phyloP scores from a whole-genome alignment of 176 grass and related monocot genomes.

The Avena eriantha region DNA sequence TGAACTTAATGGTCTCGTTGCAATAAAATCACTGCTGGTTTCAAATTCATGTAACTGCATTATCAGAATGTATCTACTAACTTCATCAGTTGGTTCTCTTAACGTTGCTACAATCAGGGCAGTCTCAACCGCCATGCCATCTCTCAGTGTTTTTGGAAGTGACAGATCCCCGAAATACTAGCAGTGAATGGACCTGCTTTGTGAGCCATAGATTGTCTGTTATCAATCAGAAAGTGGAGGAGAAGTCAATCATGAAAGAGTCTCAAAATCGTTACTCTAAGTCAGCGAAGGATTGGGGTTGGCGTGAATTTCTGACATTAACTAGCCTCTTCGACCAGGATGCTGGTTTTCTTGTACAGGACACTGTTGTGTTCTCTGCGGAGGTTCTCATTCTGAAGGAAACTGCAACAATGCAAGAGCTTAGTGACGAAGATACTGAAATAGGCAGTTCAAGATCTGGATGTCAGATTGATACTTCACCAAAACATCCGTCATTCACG shows the following conservation, averaged over 20 bases:
- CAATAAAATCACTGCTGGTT: constrained; percentile 33
- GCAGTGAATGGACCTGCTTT: constrained; percentile 95
- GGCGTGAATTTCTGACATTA: constrained; percentile 95
- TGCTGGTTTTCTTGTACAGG: constrained; percentile 88
- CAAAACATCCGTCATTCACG: constrained; percentile 67
- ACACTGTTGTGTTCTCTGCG: constrained; percentile 86
- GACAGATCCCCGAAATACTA: constrained; percentile 74
- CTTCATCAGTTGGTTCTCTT: constrained; percentile 42
- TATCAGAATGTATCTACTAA: constrained; percentile 39
- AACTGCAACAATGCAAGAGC: constrained; percentile 73
- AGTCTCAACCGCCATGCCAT: constrained; percentile 96
- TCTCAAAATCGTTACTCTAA: constrained; percentile 99
- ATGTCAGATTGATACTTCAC: constrained; percentile 63
- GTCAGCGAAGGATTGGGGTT: constrained; percentile 96
- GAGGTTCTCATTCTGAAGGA: constrained; percentile 97
- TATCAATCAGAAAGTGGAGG: constrained; percentile 89
- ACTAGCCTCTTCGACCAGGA: constrained; percentile 96
- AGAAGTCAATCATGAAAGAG: constrained; percentile 87
- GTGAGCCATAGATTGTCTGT: constrained; percentile 94
- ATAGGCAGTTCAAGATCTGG: constrained; percentile 48
- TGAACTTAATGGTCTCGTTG: constrained; percentile 19
- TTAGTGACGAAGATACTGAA: constrained; percentile 60
- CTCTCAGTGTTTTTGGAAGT: constrained; percentile 98
- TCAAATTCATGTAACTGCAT: constrained; percentile 37
- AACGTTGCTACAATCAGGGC: constrained; percentile 77